Evolutionary conservation across 345 rosid genomes (phyloP), one percentile per base, ranked within the genome.

Genomic region (Cardamine resedifolia): DNA sequence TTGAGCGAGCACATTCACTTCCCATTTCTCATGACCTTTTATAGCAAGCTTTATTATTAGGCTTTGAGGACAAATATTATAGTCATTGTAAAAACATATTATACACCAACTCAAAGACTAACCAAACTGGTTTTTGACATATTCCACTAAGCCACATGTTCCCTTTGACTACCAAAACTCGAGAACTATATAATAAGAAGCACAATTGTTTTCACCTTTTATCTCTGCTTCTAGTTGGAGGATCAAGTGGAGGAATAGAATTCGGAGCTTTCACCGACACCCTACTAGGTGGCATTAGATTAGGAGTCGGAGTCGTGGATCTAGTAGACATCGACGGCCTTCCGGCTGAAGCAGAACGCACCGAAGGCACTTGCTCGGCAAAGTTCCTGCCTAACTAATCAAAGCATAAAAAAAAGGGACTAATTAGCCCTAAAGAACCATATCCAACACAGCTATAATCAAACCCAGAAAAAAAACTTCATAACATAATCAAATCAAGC

Each of bases 381-480:
- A 87, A 87, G 89, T 85, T 95, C 79, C 98, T 87, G 77, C 97
- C 97, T 91, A 90, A 81, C 99, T 95, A 91, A 86, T 83, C 44
- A 82, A 74, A 69, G 39, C 70, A 77, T 38, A 38, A 64, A 49
- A 50, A 66, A 77, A 72, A 80, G 11, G 18, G 62, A 67, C 15
- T 41, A 65, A 71, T 79, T 66, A 81, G 66, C 57, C 68, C 48
- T 66, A 66, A 11, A 36, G 67, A 50, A 58, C 24, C 67, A 73
- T 24, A 21, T 44, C 7, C 70, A 52, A 4, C 62, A 52, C 18
- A 27, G 50, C 26, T 58, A 15, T 20, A 47, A 0, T 6, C 10
- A 69, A 57, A 3, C 65, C 24, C 12, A 70, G 49, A 58, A n/a
- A 43, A 0, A 53, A 36, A 4, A 45, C 24, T 16, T 21, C 39